phyloP scores from a whole-genome alignment of 768 basidiomycete species.

The Suillus alpinus region DNA sequence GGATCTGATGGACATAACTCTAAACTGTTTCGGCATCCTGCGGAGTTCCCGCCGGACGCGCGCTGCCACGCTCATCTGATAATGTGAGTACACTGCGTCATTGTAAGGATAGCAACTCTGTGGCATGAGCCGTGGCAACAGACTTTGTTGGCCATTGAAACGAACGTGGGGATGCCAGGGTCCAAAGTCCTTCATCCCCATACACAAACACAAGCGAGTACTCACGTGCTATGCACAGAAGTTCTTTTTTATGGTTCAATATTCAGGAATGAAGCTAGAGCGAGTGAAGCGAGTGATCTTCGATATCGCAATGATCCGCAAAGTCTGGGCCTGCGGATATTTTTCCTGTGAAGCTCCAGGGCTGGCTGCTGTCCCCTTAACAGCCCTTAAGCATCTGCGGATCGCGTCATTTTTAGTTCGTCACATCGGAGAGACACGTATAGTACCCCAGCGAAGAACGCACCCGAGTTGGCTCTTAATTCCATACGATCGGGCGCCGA shows the following conservation, averaged over 20 bases:
- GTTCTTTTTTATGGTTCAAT: neutral
- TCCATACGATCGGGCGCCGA: neutral
- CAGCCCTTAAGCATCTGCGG: neutral
- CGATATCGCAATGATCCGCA: neutral
- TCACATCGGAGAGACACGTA: neutral
- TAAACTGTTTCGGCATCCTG: neutral
- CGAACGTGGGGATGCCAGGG: neutral
- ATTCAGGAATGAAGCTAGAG: neutral
- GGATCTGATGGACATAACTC: neutral
- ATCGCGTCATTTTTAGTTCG: neutral
- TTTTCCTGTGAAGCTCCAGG: conserved; percentile 1
- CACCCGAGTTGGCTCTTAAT: neutral
- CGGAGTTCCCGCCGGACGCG: neutral
- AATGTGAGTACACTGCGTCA: neutral
- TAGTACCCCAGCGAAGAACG: neutral
- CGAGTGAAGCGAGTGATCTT: neutral
- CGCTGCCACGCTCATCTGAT: neutral
- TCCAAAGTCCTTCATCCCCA: neutral
- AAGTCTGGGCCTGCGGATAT: neutral
- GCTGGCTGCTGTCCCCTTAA: neutral
- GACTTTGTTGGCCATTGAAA: neutral
- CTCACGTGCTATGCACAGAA: neutral
- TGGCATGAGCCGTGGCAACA: neutral
- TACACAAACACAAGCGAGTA: neutral
- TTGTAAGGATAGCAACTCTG: neutral